Evolutionary conservation across 371 early-diverging fungal genomes (phyloP), one percentile per base, ranked within the genome.

Genomic region (Rhizopus sp.): DNA sequence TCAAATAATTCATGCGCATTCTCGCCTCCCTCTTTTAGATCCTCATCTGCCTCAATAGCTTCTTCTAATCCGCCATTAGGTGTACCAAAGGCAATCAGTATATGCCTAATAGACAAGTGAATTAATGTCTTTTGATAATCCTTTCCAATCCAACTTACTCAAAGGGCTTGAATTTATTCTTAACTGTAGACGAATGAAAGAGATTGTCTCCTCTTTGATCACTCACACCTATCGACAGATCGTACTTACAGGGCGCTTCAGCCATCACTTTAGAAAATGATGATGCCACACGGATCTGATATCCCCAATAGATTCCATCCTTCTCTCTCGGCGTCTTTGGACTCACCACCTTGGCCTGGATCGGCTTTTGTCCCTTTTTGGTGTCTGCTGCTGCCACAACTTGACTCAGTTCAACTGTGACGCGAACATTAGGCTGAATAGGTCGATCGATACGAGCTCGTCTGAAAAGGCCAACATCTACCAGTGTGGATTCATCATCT

Each of bases 271-370:
- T 75, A 45, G 82, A 81, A 34, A 89, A 68, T 0, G 81, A 71
- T n/a, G 78, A 76, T 3, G 90, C 88, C 30, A 87, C 50, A 16
- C 90, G 76, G 46, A 89, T 84, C 45, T 74, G 70, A 61, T 87
- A 91, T 3, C 92, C 92, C 92, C 92, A 91, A 63, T 89, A 90
- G n/a, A 86, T 55, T 4, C 89, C 89, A 0, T 65, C 61, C 57
- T 78, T 75, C 62, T 87, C 87, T 30, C 82, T 62, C 4, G 91
- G 91, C 5, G 65, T 64, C 47, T 80, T 78, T 31, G 87, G 87
- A 32, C 86, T 83, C 17, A 89, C 86, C 0, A 83, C 85, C n/a
- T 76, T 81, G 40, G 82, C 89, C 41, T 70, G 60, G 23, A 82
- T 60, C 38, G 80, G 79, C 15, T 80, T 79, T 53, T 73, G 81